These are phyloP conservation scores for Chrysoporthe puriensis DNA, from an alignment of 2,329 filamentous ascomycete species.

Conservation along the genomic window DNA sequence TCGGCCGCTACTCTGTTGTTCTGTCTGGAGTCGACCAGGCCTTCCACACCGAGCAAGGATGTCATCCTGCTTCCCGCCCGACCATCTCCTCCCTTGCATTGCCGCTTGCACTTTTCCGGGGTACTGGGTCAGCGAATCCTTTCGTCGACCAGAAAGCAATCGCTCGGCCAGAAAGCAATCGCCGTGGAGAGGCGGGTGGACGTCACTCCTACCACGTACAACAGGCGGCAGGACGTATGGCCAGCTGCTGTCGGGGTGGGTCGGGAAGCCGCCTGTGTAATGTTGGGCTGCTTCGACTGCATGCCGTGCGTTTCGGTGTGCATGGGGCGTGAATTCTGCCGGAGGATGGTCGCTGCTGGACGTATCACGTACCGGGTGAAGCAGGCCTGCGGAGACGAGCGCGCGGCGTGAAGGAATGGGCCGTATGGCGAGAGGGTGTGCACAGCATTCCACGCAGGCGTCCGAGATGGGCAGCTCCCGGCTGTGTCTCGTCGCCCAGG, in stretches of 20 bases:
- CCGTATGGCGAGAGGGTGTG: background rate
- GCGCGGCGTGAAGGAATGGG: background rate
- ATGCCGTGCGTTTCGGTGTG: background rate
- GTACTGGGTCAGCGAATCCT: conserved; percentile 8
- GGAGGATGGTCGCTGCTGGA: background rate
- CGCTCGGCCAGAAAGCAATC: background rate
- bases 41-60: conserved; percentile 10
- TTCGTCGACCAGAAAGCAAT: background rate
- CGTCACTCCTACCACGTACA: background rate
- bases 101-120: conserved; percentile 19
- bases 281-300: background rate
- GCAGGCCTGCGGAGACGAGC: background rate
- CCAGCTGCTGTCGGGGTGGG: background rate
- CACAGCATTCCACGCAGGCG: background rate
- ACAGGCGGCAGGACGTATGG: background rate
- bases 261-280: background rate
- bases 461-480: background rate
- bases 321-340: background rate
- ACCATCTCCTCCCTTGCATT: conserved; percentile 11
- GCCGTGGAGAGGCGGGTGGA: background rate
- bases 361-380: background rate
- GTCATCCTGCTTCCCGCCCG: conserved; percentile 7
- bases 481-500: background rate
- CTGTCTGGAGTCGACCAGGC: background rate
- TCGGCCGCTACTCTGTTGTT: background rate